Base-by-base conservation (phyloP, 495 filamentous ascomycete species). In the Annulohypoxylon moriforme region DNA sequence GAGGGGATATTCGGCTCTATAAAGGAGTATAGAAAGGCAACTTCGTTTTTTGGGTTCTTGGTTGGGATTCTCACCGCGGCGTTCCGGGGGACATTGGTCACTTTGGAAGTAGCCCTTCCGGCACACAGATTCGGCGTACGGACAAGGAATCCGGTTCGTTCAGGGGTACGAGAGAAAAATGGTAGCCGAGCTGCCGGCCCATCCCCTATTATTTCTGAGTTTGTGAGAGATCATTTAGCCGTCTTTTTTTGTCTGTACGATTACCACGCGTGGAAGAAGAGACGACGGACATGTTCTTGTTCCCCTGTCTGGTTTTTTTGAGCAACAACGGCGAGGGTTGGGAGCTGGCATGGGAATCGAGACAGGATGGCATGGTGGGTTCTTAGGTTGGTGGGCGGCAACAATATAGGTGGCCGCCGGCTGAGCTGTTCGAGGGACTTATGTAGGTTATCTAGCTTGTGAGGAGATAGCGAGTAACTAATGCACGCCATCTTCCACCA, bases 11-110 rank as follows among this genome's bases (percentile, higher is more conserved):
- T 36, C 38, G 70, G 61, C 58, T 67, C 56, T 64, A 40, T 52
- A 56, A 64, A 57, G 67, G 68, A 70, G 59, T 68, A 70, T 64
- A 71, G 68, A 74, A 58, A 40, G 72, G 67, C 16, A 74, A 56
- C 44, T 63, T 70, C 20, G 58, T 67, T 73, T 59, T 65, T 36
- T 36, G 40, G 58, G 55, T 59, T 73, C 24, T 69, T 40, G 60
- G 47, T 62, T 62, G 64, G 40, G 60, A 64, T 42, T 47, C 16
- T 42, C 25, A 61, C 68, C 49, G 49, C 66, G 71, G 71, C 71
- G 66, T 73, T 73, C 57, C 49, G 71, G 71, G 71, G 66, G 58
- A 69, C 49, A 57, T 25, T 18, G 60, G 40, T 47, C n/a, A 36
- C 42, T 59, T 58, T 73, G 65, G 66, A 66, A 52, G 65, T 46